Base-by-base conservation (phyloP, 2,329 filamentous ascomycete genomes). In the Alternaria solani region DNA sequence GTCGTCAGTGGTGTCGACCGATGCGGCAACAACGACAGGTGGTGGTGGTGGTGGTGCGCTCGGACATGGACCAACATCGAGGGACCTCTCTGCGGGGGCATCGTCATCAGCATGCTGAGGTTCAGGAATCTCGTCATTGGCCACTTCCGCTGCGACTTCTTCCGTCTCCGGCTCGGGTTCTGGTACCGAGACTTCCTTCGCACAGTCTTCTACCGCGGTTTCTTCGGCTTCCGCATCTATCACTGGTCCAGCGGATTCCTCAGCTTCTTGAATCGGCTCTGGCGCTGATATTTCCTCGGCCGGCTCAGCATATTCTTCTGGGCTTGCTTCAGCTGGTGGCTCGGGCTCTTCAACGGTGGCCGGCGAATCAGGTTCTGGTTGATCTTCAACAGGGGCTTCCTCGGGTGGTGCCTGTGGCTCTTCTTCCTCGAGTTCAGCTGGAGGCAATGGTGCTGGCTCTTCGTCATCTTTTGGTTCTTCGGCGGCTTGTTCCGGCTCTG, bases 1-100 rank as follows among this genome's bases (percentile, higher is more conserved):
- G 20, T 62, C 65, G 9, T 63, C 55, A 11, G 48, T 46, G n/a
- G 25, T 49, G 5, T 39, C 47, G 41, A 26, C 25, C 9, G 25
- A 34, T 25, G 18, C 26, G 11, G 30, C 32, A n/a, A 28, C 41
- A 20, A 30, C 49, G 2, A 49, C 41, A 36, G 44, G 30, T 11
- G 55, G 38, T 12, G 48, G 41, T 11, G 52, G 41, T 16, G 47
- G 38, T 9, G 48, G 38, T 41, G 20, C 16, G 18, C 18, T 49
- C 14, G 47, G 18, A 42, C 42, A 28, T 48, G 57, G 47, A n/a
- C 30, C 51, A 49, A 44, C 20, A 18, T 56, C 52, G 26, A 54
- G 38, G 3, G 59, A 41, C 36, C 30, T 47, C 7, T 63, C 51
- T n/a, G 34, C 56, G 3, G 43, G 42, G 9, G 16, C 30, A 28